Conservation (phyloP, 2,329 filamentous ascomycete genomes). For the Sarocladium kiliense region DNA sequence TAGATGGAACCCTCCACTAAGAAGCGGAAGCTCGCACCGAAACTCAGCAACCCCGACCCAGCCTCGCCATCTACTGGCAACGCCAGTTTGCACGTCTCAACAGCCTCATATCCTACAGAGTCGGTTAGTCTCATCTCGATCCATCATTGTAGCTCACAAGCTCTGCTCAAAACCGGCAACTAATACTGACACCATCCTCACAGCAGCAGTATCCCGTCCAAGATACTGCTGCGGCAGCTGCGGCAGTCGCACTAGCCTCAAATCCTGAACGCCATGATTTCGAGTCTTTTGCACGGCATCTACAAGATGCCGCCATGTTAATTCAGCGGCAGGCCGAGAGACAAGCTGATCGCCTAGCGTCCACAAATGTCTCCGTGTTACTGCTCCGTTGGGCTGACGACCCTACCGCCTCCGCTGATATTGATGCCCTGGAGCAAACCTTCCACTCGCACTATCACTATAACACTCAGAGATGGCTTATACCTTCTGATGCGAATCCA, state of each 20-base stretch:
- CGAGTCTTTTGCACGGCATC: constrained; percentile 61
- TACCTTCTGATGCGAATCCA: constrained; percentile 54
- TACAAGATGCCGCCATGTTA: constrained; percentile 64
- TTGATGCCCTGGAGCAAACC: constrained; percentile 50
- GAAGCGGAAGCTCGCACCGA: constrained; percentile 39
- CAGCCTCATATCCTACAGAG: neutral
- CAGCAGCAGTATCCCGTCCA: constrained; percentile 29
- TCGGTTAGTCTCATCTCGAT: constrained; percentile 22
- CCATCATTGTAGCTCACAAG: too few relatives aligned
- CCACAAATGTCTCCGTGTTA: constrained; percentile 51
- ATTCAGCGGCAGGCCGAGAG: constrained; percentile 59
- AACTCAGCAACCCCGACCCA: constrained; percentile 27
- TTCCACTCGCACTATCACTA: constrained; percentile 58
- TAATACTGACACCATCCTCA: neutral
- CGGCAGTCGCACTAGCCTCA: constrained; percentile 19
- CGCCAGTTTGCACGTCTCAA: neutral
- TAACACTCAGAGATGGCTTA: constrained; percentile 54
- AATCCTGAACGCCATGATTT: constrained; percentile 53
- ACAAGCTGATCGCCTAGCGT: constrained; percentile 37
- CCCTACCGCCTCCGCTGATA: constrained; percentile 44
- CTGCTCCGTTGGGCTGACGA: constrained; percentile 61
- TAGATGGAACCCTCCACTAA: constrained; percentile 38
- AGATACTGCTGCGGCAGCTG: constrained; percentile 20
- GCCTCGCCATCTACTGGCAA: constrained; percentile 24
- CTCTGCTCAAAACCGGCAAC: too few relatives aligned